phyloP scores from a whole-genome alignment of 2,329 filamentous ascomycete genomes.

The Aureobasidium leucospermi region DNA sequence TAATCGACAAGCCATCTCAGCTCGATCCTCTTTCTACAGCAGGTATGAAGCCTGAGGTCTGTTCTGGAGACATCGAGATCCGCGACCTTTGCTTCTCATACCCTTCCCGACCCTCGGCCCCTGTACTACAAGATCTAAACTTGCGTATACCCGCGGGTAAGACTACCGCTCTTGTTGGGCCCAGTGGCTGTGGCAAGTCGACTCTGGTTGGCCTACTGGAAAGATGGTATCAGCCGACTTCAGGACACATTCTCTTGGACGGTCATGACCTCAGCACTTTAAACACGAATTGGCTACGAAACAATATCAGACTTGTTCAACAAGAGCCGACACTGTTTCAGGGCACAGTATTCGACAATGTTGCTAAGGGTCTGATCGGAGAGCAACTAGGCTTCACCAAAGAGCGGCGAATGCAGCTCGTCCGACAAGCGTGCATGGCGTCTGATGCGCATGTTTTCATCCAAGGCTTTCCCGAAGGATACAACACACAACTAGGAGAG shows the following conservation, averaged over 20 bases:
- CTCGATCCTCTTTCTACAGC: conserved; percentile 30
- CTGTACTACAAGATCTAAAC: conserved; percentile 30
- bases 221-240: conserved; percentile 26
- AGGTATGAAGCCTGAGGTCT: conserved; percentile 20
- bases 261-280: conserved; percentile 23
- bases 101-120: conserved; percentile 39
- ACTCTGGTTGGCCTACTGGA: conserved; percentile 31
- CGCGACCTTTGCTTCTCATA: conserved; percentile 65
- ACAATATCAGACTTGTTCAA: conserved; percentile 27
- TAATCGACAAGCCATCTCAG: conserved; percentile 34
- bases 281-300: conserved; percentile 29
- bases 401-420: conserved; percentile 26
- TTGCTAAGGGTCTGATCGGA: conserved; percentile 29
- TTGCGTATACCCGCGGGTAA: conserved; percentile 34
- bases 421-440: conserved; percentile 28
- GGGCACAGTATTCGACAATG: conserved; percentile 30
- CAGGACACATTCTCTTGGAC: conserved; percentile 28
- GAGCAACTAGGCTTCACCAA: conserved; percentile 19
- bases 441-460: conserved; percentile 33
- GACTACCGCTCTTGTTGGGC: conserved; percentile 39
- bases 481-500: conserved; percentile 29
- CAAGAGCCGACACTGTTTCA: conserved; percentile 31
- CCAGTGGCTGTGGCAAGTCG: conserved; percentile 32
- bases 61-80: conserved; percentile 49
- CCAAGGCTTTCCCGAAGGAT: conserved; percentile 27